A percentile compares a stretch with the other conserved stretches of the same genome.
These are phyloP conservation scores for Hortiboletus flavorubellus DNA, from an alignment of 768 basidiomycete species.

Conservation along the genomic window DNA sequence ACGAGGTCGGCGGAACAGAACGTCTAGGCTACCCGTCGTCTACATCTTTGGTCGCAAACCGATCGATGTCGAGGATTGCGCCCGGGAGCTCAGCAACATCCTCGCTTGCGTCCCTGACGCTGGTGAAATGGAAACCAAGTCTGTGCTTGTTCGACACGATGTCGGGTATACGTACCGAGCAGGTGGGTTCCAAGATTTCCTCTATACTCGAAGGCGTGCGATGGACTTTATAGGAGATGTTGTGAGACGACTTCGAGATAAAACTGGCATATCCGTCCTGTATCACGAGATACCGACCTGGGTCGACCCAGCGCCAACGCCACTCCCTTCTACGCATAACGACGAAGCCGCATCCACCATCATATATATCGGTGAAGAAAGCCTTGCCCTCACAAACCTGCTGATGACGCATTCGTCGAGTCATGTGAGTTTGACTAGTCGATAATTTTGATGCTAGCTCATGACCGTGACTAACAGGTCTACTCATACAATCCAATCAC, in stretches of 20 bases:
- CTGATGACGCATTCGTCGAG: constrained; percentile 75
- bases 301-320: constrained; percentile 13
- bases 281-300: constrained; percentile 36
- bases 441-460: not conserved
- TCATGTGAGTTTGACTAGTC: constrained; percentile 40
- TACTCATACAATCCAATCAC: constrained; percentile 70
- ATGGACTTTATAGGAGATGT: constrained; percentile 16
- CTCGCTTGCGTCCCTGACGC: constrained; percentile 20
- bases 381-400: constrained; percentile 76
- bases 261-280: constrained; percentile 30
- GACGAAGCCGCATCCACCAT: constrained; percentile 24
- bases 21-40: constrained; percentile 82
- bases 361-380: constrained; percentile 75
- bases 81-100: constrained; percentile 37
- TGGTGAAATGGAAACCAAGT: constrained; percentile 10
- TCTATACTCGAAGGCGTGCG: not conserved
- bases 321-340: not conserved
- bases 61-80: constrained; percentile 55
- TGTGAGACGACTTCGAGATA: constrained; percentile 18
- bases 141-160: constrained; percentile 65
- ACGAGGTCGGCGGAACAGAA: constrained; percentile 43
- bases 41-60: constrained; percentile 84
- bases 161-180: constrained; percentile 71
- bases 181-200: constrained; percentile 37
- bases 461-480: constrained; percentile 44